phyloP scores from a whole-genome alignment of 2,329 filamentous ascomycete genomes.

The Colletotrichum sp. region DNA sequence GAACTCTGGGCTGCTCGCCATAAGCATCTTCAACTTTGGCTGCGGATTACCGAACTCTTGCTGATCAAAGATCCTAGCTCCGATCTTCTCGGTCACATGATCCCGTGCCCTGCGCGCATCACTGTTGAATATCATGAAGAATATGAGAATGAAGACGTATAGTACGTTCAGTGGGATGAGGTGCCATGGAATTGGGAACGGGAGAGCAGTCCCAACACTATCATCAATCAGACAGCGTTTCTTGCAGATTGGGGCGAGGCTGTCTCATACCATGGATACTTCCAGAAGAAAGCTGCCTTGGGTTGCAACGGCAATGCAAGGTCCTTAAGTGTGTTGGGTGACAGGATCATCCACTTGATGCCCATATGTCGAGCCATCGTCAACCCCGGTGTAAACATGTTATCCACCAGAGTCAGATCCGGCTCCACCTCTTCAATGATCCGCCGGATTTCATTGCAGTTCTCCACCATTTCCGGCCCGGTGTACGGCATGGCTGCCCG shows the following conservation, averaged over 20 bases:
- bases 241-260: rapidly evolving
- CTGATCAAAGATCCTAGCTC: not conserved
- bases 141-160: not conserved
- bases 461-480: not conserved
- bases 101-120: not conserved
- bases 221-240: rapidly evolving
- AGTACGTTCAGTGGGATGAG: not conserved
- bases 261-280: conserved; percentile 38
- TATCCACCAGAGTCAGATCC: conserved; percentile 8
- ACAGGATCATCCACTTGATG: not conserved
- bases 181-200: not conserved
- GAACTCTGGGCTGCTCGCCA: conserved; percentile 31
- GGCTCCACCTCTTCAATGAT: conserved; percentile 1
- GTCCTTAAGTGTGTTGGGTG: not conserved
- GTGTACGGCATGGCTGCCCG: conserved; percentile 10
- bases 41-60: not conserved
- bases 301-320: not conserved
- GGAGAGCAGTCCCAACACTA: not conserved
- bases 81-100: not conserved
- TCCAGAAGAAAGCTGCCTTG: conserved; percentile 31
- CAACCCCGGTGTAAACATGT: conserved; percentile 15
- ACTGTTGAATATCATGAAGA: not conserved
- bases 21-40: conserved; percentile 23
- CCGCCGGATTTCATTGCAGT: not conserved
- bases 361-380: conserved; percentile 5